Evolutionary conservation across 2,329 filamentous ascomycete genomes (phyloP).

Genomic region (Ceratocystis eucalypticola): DNA sequence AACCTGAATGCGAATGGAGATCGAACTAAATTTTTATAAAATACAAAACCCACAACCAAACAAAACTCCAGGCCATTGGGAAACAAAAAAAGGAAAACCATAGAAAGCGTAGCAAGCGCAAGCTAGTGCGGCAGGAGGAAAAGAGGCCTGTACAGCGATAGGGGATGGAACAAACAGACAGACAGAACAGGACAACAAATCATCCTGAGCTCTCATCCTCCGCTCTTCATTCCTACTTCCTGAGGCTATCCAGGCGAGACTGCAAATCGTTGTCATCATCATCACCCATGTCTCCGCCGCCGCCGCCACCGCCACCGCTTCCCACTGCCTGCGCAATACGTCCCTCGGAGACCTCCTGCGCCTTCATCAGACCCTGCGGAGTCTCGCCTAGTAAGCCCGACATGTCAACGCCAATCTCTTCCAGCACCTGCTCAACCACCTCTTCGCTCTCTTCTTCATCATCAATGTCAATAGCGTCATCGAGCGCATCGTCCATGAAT

Average conservation of each 20-base stretch:
- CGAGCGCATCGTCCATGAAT: conserved; percentile 99
- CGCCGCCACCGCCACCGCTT: conserved; percentile 30
- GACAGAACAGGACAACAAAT: not conserved
- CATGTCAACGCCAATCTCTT: conserved; percentile 91
- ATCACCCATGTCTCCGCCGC: conserved; percentile 25
- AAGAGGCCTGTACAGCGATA: not conserved
- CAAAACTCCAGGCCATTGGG: no score
- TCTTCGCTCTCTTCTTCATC: conserved; percentile 95
- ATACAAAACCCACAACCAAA: no score
- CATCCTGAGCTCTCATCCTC: not conserved
- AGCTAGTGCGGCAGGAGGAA: no score
- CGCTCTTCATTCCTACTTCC: conserved; percentile 32
- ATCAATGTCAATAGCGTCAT: conserved; percentile 81
- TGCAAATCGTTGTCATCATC: conserved; percentile 94
- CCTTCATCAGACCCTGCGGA: conserved; percentile 51
- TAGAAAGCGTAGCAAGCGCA: no score
- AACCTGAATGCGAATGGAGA: no score
- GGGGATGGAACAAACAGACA: not conserved
- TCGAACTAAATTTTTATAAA: no score
- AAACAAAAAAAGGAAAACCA: no score
- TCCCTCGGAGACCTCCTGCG: conserved; percentile 57
- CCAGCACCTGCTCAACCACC: conserved; percentile 88
- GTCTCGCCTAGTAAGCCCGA: conserved; percentile 70
- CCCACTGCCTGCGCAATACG: conserved; percentile 80
- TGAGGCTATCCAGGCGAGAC: conserved; percentile 77